Conservation (phyloP, 768 basidiomycete genomes). For the Leccinum sublutescens region DNA sequence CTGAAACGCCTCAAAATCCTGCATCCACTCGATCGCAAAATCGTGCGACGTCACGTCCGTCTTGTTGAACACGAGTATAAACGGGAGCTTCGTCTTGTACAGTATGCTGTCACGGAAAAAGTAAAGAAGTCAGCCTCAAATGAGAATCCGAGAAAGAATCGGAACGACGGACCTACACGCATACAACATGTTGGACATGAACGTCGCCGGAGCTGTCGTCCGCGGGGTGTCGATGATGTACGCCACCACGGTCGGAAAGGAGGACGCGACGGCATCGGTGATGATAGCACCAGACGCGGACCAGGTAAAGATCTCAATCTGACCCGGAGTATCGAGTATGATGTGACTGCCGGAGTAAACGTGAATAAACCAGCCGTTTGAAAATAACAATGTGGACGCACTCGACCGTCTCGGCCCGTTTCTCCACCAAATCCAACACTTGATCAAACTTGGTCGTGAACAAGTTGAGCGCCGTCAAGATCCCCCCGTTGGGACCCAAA, state of each 20-base stretch:
- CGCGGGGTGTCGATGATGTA: slow-evolving; percentile 98
- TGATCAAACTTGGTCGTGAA: slow-evolving; percentile 99
- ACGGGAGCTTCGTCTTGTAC: slow-evolving; percentile 97
- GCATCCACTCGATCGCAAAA: slow-evolving; percentile 98
- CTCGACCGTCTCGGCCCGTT: slow-evolving; percentile 86
- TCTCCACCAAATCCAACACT: slow-evolving; percentile 88
- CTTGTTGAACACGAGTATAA: slow-evolving; percentile 98
- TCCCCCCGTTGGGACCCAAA: slow-evolving; percentile 96
- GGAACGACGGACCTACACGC: slow-evolving; percentile 73
- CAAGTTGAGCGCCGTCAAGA: slow-evolving; percentile 92
- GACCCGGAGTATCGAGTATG: slow-evolving; percentile 95
- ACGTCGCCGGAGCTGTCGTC: slow-evolving; percentile 91
- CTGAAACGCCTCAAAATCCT: slow-evolving; percentile 95
- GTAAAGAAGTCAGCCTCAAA: not conserved
- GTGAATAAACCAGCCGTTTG: not conserved
- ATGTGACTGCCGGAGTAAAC: slow-evolving; percentile 61
- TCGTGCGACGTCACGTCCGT: slow-evolving; percentile 88
- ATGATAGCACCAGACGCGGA: slow-evolving; percentile 98
- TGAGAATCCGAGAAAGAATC: slow-evolving; percentile 1
- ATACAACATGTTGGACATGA: slow-evolving; percentile 99
- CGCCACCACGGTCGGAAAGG: slow-evolving; percentile 91
- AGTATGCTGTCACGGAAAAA: slow-evolving; percentile 60
- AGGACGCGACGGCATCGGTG: slow-evolving; percentile 92
- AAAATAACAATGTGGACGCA: slow-evolving; percentile 39
- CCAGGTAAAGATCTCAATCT: slow-evolving; percentile 99